Base-by-base conservation (phyloP, 148 eudicot genomes). In the Euryodendron excelsum region DNA sequence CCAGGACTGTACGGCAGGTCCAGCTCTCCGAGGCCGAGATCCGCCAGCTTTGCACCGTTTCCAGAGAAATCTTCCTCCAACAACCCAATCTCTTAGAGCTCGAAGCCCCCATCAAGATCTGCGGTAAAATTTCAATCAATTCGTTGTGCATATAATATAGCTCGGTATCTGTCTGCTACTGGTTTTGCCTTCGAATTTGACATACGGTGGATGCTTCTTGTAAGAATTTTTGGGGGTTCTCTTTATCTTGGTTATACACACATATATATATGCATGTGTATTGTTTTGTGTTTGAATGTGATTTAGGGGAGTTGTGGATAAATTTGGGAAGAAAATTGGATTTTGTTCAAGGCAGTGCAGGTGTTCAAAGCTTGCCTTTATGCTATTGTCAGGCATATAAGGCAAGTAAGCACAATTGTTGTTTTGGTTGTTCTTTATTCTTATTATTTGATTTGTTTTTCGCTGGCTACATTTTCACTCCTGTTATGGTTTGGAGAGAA, bases 51-150 rank as follows among this genome's bases (percentile, higher is more conserved):
- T 84, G 86, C 64, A 47, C 75, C 25, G 69, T 80, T 37, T 72
- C 86, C 3, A 64, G 83, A 30, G 81, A 77, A 50, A 79, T 84
- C 30, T 84, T 84, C 72, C 86, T 84, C 28, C 77, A 78, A 45
- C 86, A 84, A 70, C 86, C 86, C 14, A 77, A 72, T 74, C 81
- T 84, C n/a, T 64, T 84, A 10, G 86, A 84, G 65, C 83, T 84
- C 63, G 81, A 80, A 73, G 83, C 86, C 34, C 86, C 86, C 31
- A 80, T 84, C 64, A 84, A 84, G 81, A 80, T 84, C 75, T 84
- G 86, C 55, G 86, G 86, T 80, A 80, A 18, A 8, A 2, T 48
- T 13, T 10, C 45, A 8, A 2, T 14, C 17, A 6, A 2, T 48
- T 1, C 11, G 53, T 48, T 48, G 14, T 48, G 1, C 11, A 48